Conservation (phyloP, 1,139 yeast genomes). For the Sugiyamaella pinicola region DNA sequence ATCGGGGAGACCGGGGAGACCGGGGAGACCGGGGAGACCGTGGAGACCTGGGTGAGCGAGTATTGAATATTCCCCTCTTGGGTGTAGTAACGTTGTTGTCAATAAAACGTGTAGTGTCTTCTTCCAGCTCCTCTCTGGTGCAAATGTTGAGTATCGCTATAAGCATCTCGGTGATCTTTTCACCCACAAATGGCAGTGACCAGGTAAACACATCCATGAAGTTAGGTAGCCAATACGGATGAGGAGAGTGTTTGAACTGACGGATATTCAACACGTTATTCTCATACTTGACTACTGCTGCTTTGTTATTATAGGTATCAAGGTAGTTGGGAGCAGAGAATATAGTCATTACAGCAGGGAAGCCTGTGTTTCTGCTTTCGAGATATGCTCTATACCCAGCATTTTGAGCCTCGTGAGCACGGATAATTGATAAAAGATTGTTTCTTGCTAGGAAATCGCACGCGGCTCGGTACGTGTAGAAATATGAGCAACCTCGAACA, state of each 20-base stretch:
- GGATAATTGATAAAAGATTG: constrained; percentile 75
- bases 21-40: constrained; percentile 16
- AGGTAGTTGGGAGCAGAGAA: constrained; percentile 96
- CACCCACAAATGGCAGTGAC: constrained; percentile 99
- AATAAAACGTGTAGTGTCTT: constrained; percentile 51
- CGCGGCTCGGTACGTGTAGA: constrained; percentile 82
- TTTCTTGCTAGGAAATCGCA: constrained; percentile 80
- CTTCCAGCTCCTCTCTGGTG: constrained; percentile 91
- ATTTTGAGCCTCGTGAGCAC: constrained; percentile 98
- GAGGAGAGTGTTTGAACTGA: constrained; percentile 90
- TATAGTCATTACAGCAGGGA: constrained; percentile 87
- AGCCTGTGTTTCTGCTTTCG: constrained; percentile 83
- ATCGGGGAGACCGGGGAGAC: constrained; percentile 18
- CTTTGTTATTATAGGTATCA: constrained; percentile 92
- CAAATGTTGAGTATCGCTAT: constrained; percentile 89
- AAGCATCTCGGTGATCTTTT: constrained; percentile 88
- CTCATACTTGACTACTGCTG: constrained; percentile 89
- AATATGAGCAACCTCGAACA: constrained; percentile 91
- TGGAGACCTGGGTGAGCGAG: constrained; percentile 17
- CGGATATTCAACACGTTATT: constrained; percentile 92
- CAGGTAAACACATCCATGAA: constrained; percentile 97
- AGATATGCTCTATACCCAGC: constrained; percentile 96
- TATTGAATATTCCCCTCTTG: constrained; percentile 1
- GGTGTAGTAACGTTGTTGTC: constrained; percentile 30
- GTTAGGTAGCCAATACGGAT: constrained; percentile 96